Evolutionary conservation across 2,329 filamentous ascomycete species (phyloP), one percentile per base, ranked within the genome.

Genomic region (Aspergillus chevalieri): DNA sequence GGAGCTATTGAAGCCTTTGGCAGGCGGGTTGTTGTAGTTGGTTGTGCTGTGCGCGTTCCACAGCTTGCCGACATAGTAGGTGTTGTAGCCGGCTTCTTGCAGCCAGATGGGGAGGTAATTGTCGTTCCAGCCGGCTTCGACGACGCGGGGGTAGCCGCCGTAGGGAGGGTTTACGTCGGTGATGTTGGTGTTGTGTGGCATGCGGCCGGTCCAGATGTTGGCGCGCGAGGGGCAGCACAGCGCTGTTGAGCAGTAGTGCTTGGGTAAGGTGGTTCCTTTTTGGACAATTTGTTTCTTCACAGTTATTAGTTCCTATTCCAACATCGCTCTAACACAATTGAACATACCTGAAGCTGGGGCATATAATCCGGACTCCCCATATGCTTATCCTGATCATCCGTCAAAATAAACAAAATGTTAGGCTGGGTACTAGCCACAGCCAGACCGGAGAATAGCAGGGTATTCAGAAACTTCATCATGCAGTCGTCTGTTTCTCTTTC

Each of bases 31-130:
- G 59, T 84, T 69, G 60, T 86, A 88, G 51, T 85, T 87, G 0
- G 74, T 59, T 1, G 79, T 71, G 0, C 72, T 79, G 46, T 87
- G 83, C 0, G 77, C 73, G 55, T 89, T 89, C 68, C 85, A 84
- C 4, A 87, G 71, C 61, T 89, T 89, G 12, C 67, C 86, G 0
- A 80, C 81, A 57, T 88, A 89, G 59, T 86, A 87, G 0, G 85
- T 87, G 55, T 81, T 79, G 61, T 88, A 88, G 0, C 84, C 84
- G 0, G 78, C 80, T 3, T 78, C 65, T 55, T 87, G 82, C n/a
- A 89, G 67, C 84, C 85, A 89, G 0, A 88, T 63, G 0, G 85
- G 85, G 0, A 89, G 74, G 52, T 85, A 87, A 33, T 84, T 78
- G 1, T 83, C 76, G 50, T 88, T 86, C 52, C 81, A 75, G 0